A percentile compares a stretch with the other conserved stretches of the same genome.
These are phyloP conservation scores for Saccharomyces jurei DNA, from an alignment of 805 yeast species.

Conservation along the genomic window DNA sequence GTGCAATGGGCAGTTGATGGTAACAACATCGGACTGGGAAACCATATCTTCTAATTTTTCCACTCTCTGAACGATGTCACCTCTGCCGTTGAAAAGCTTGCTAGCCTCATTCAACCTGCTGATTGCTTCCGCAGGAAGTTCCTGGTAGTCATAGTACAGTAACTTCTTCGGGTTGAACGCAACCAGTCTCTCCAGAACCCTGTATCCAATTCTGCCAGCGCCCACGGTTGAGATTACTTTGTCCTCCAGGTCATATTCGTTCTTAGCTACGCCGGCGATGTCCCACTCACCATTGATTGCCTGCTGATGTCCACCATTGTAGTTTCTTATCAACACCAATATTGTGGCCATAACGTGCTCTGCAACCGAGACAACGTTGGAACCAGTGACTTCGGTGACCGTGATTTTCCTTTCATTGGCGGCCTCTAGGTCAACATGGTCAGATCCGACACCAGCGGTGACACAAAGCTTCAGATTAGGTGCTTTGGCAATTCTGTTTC, in stretches of 20 bases:
- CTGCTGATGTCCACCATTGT: slow-evolving; percentile 70
- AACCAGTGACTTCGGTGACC: slow-evolving; percentile 76
- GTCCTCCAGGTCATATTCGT: slow-evolving; percentile 66
- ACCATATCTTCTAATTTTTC: slow-evolving; percentile 58
- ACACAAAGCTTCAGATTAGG: slow-evolving; percentile 60
- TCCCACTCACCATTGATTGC: slow-evolving; percentile 60
- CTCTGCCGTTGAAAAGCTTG: slow-evolving; percentile 2
- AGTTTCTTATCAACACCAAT: slow-evolving; percentile 67
- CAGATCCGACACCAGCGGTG: slow-evolving; percentile 84
- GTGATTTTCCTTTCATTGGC: slow-evolving; percentile 54
- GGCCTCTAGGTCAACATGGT: slow-evolving; percentile 66
- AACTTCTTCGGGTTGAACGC: slow-evolving; percentile 71
- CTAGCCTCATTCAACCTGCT: slow-evolving; percentile 40
- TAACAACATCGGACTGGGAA: slow-evolving; percentile 58
- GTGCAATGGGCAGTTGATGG: slow-evolving; percentile 72
- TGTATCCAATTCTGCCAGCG: slow-evolving; percentile 43
- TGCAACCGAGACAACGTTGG: slow-evolving; percentile 73
- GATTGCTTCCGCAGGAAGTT: slow-evolving; percentile 63
- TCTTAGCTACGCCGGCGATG: slow-evolving; percentile 68
- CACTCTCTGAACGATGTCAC: slow-evolving; percentile 46
- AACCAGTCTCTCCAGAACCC: slow-evolving; percentile 61
- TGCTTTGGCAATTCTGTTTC: slow-evolving; percentile 59
- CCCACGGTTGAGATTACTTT: slow-evolving; percentile 76
- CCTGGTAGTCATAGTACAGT: slow-evolving; percentile 29
- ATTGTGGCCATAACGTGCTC: slow-evolving; percentile 3